phyloP scores from a whole-genome alignment of 148 eudicot species.

The Diospyros lotus region DNA sequence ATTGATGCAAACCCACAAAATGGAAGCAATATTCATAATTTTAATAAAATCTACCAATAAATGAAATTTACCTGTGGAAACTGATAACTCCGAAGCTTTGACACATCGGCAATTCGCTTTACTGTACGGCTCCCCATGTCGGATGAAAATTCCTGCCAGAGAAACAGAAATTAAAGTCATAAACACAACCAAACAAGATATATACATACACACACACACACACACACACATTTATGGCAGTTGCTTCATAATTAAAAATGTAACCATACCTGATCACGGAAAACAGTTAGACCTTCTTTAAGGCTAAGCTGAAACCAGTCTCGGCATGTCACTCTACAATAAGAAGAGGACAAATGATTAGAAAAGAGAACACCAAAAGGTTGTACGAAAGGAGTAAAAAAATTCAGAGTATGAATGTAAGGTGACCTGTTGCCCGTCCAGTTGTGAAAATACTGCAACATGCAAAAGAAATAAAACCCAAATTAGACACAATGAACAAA shows the following conservation, averaged over 20 bases:
- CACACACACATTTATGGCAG: not conserved
- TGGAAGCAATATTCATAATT: too few species aligned
- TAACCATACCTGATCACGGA: slow-evolving; percentile 85
- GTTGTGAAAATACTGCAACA: slow-evolving; percentile 91
- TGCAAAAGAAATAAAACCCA: slow-evolving; percentile 24
- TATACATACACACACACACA: not conserved
- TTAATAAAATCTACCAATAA: too few species aligned
- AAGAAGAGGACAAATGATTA: not conserved
- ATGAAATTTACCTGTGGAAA: slow-evolving; percentile 67
- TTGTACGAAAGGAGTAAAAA: not conserved
- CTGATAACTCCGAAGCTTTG: slow-evolving; percentile 83
- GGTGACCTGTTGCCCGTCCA: slow-evolving; percentile 99
- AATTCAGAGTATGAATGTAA: slow-evolving; percentile 1
- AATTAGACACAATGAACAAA: slow-evolving; percentile 9
- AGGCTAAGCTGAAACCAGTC: slow-evolving; percentile 99
- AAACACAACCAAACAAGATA: not conserved
- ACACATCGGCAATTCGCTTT: slow-evolving; percentile 92
- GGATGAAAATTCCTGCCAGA: slow-evolving; percentile 87
- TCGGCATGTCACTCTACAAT: slow-evolving; percentile 90
- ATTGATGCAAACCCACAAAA: too few species aligned
- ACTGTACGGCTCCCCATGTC: slow-evolving; percentile 98
- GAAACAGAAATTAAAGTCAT: not conserved
- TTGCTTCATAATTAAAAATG: slow-evolving; percentile 8
- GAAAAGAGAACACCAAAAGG: not conserved
- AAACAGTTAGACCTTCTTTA: slow-evolving; percentile 98